Base-by-base conservation (phyloP, 805 yeast genomes). In the Candida manassasensis region DNA sequence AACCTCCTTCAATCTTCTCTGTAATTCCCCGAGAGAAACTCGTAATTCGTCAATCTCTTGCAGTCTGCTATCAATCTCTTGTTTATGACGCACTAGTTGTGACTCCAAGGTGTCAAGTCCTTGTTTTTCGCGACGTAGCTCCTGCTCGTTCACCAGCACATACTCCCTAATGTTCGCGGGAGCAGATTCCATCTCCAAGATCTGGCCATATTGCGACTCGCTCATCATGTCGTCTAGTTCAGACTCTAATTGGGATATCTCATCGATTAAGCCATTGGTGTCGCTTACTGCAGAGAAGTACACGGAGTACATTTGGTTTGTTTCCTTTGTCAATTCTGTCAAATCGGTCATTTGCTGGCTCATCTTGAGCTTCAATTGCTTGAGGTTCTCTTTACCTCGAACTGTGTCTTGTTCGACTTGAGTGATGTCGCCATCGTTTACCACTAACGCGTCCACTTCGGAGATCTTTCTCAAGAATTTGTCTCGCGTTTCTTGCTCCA, bases 401-500 rank as follows among this genome's bases (percentile, higher is more conserved):
- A 41, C 30, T 22, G 51, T 50, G 19, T 53, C 55, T 4, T 39
- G 35, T 22, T 53, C 57, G 29, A 54, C 48, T 7, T 38, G 35
- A 3, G 41, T 39, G 1, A 55, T 36, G 21, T 57, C 60, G 18
- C 43, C 45, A 5, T 48, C 40, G 15, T 42, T 34, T 24, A 27
- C 37, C 17, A 33, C 27, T 13, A 14, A 15, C 6, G 28, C 32
- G 18, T 35, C 37, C 19, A 38, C 56, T 63, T 37, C 36, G 9
- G 76, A 59, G 7, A 82, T 57, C 18, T 64, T 60, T 24, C 83
- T 57, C 24, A 83, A 57, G 53, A 83, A 82, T 52, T 75, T 72
- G 43, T 81, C 84, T 42, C 83, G 74, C 3, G 87, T 71, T 42
- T 81, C 88, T 47, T 81, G 84, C 51, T 83, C 90, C 27, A 81